A percentile compares a stretch with the other conserved stretches of the same genome.
phyloP scores from a whole-genome alignment of 2,329 filamentous ascomycete genomes.

The Diaporthe australafricana region DNA sequence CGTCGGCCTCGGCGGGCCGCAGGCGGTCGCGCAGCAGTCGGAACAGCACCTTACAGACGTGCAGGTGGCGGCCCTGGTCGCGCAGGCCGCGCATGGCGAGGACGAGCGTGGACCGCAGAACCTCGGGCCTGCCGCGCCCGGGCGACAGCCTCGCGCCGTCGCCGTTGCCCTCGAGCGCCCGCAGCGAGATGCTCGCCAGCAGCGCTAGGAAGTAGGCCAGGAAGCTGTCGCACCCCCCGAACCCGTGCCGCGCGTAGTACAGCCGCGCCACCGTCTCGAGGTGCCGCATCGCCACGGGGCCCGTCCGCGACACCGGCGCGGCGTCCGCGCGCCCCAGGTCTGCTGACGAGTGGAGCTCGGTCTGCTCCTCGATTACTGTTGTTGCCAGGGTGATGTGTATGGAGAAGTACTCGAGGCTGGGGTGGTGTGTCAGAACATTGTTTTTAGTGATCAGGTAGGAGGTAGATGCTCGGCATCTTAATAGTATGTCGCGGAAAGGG shows the following conservation, averaged over 20 bases:
- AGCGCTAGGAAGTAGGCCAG: background rate
- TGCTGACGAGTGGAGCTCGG: background rate
- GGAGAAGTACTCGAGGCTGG: background rate
- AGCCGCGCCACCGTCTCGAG: slow-evolving; percentile 13
- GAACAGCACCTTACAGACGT: slow-evolving; percentile 18
- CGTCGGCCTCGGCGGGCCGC: background rate
- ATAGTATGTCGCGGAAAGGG: too few relatives aligned
- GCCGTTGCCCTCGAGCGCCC: slow-evolving; percentile 2
- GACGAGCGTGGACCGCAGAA: slow-evolving; percentile 5
- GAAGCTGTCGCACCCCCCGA: background rate
- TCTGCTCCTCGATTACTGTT: background rate
- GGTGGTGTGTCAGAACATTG: background rate
- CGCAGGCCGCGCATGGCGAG: slow-evolving; percentile 8
- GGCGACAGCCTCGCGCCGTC: background rate
- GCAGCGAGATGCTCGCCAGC: slow-evolving; percentile 14
- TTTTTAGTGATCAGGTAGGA: background rate
- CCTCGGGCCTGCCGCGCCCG: background rate
- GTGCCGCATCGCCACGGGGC: background rate
- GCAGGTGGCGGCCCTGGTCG: slow-evolving; percentile 6
- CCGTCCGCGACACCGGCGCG: background rate
- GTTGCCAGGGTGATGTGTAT: background rate
- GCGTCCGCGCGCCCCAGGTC: background rate
- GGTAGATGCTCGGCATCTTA: background rate
- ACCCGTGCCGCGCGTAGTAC: slow-evolving; percentile 19
- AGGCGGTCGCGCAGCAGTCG: slow-evolving; percentile 1